Conservation (phyloP, 1,284 basidiomycete species). For the Phellopilus nigrolimitatus region DNA sequence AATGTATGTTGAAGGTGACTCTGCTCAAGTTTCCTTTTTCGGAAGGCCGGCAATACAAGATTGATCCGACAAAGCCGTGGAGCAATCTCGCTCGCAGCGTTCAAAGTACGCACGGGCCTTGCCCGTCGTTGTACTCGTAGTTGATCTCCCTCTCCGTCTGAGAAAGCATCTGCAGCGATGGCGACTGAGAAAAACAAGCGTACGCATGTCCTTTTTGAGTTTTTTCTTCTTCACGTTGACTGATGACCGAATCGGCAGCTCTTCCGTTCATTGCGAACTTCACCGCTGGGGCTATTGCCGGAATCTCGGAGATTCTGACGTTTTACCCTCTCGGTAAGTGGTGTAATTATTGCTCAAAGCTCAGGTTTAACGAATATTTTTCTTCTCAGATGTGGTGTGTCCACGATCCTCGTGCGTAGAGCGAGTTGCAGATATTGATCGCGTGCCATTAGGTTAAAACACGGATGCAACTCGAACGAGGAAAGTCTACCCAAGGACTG, state of each 20-base stretch:
- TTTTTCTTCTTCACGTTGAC: not conserved
- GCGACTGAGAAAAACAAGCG: conserved; percentile 15
- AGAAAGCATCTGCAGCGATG: conserved; percentile 3
- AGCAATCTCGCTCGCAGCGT: not conserved
- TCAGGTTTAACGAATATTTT: conserved; percentile 14
- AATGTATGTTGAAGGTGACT: too few relatives aligned
- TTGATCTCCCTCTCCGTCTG: not conserved
- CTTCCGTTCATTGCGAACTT: conserved; percentile 87
- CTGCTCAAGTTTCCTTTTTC: too few relatives aligned
- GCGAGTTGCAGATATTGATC: conserved; percentile 24
- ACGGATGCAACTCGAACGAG: conserved; percentile 92
- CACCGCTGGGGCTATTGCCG: conserved; percentile 86
- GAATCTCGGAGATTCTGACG: conserved; percentile 83
- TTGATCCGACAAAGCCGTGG: not conserved
- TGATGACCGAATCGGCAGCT: conserved; percentile 38
- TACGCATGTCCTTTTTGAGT: not conserved
- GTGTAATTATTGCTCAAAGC: not conserved
- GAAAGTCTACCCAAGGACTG: conserved; percentile 74
- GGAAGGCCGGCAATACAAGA: too few relatives aligned
- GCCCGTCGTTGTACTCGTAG: not conserved
- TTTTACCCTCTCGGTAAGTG: conserved; percentile 87
- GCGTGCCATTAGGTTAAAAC: conserved; percentile 76
- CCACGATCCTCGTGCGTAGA: conserved; percentile 23
- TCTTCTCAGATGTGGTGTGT: conserved; percentile 32
- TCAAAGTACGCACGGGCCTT: not conserved